A percentile compares a stretch with the other conserved stretches of the same genome.
These are phyloP conservation scores for Dysphania ambrosioides DNA, from an alignment of 148 eudicot species.

Conservation along the genomic window DNA sequence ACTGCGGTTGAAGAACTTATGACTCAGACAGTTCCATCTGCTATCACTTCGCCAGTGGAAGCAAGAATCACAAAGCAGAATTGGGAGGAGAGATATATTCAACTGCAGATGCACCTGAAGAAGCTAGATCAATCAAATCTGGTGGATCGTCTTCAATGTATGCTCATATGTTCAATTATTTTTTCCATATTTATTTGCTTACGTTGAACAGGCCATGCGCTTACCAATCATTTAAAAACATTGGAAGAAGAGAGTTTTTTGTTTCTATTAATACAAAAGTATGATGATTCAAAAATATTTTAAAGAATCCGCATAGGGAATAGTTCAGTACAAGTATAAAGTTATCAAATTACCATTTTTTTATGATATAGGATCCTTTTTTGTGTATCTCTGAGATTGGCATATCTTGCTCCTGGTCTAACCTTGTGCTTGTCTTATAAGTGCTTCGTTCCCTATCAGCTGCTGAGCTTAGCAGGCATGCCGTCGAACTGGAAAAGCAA, in stretches of 20 bases:
- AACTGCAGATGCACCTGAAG: constrained; percentile 60
- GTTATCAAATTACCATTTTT: too few species aligned
- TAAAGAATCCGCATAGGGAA: neutral
- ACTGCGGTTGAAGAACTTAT: constrained; percentile 26
- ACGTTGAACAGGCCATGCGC: neutral
- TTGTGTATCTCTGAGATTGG: neutral
- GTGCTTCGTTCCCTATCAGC: constrained; percentile 83
- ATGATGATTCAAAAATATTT: neutral
- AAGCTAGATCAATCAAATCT: constrained; percentile 65
- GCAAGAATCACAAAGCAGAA: constrained; percentile 40
- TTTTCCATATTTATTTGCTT: neutral
- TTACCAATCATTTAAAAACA: too few species aligned
- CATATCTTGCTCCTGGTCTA: neutral
- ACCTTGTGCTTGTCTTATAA: constrained; percentile 30
- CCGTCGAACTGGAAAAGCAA: constrained; percentile 80
- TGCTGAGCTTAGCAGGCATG: constrained; percentile 72
- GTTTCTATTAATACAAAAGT: neutral
- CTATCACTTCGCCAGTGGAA: constrained; percentile 27
- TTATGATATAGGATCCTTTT: too few species aligned
- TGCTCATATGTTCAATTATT: constrained; percentile 22
- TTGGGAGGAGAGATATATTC: constrained; percentile 73
- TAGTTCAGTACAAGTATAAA: too few species aligned
- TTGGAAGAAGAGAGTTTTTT: neutral
- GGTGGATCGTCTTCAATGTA: constrained; percentile 70
- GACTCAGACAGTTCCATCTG: constrained; percentile 28